These are phyloP conservation scores for Cutaneotrichosporon sp. DNA, from an alignment of 1,284 basidiomycete genomes.

Conservation along the genomic window DNA sequence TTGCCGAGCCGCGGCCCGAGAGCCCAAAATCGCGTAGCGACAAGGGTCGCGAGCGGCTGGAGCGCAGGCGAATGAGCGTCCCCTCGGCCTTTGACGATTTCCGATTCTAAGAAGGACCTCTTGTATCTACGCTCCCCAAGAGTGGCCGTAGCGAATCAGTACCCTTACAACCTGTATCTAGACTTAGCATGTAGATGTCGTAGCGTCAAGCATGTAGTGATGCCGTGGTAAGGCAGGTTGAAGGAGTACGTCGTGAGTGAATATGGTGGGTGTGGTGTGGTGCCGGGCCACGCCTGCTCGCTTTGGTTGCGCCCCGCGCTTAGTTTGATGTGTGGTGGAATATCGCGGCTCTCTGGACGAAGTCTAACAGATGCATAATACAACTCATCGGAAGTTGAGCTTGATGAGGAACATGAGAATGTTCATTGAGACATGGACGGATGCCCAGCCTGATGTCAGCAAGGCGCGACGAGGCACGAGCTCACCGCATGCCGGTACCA, in stretches of 20 bases:
- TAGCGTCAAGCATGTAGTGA: not conserved
- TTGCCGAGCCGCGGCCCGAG: constrained; percentile 5
- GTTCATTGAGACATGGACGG: constrained; percentile 59
- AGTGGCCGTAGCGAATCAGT: not conserved
- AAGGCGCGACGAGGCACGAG: not conserved
- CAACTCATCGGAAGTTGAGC: constrained; percentile 42
- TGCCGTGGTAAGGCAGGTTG: not conserved
- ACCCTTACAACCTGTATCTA: not conserved
- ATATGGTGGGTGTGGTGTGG: not conserved
- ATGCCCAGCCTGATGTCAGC: constrained; percentile 53
- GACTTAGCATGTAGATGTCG: not conserved
- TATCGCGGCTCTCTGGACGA: not conserved
- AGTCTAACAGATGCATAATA: constrained; percentile 1
- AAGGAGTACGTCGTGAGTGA: not conserved
- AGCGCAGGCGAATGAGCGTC: not conserved
- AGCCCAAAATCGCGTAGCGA: not conserved
- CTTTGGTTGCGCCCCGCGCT: too few relatives aligned
- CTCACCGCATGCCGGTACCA: constrained; percentile 48
- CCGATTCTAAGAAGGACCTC: not conserved
- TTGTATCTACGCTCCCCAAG: not conserved
- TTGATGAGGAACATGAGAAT: constrained; percentile 58
- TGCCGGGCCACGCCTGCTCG: too few relatives aligned
- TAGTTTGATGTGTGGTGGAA: not conserved
- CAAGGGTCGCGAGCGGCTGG: constrained; percentile 1
- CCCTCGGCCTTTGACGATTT: constrained; percentile 5